phyloP scores from a whole-genome alignment of 2,329 filamentous ascomycete species.

The Pseudocercospora cruenta region DNA sequence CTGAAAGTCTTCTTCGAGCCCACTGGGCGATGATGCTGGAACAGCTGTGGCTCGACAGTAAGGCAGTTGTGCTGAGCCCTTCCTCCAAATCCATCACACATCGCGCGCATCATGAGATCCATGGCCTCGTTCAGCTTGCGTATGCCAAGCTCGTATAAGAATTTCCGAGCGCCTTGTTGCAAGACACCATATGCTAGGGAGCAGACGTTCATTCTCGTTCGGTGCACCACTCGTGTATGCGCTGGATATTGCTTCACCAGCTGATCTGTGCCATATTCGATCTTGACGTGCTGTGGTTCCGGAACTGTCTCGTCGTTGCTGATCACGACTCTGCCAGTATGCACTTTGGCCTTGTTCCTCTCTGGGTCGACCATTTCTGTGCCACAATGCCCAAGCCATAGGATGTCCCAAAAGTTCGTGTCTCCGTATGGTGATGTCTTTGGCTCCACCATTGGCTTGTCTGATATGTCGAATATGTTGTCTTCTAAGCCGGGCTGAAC shows the following conservation, averaged over 20 bases:
- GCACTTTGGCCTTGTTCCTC: slow-evolving; percentile 17
- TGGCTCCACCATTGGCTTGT: slow-evolving; percentile 14
- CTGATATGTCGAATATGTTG: slow-evolving; percentile 16
- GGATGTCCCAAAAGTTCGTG: slow-evolving; percentile 41
- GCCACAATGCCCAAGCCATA: slow-evolving; percentile 50
- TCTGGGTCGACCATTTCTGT: slow-evolving; percentile 34
- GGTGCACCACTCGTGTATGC: slow-evolving; percentile 50
- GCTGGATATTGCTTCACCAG: slow-evolving; percentile 18
- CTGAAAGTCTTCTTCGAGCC: slow-evolving; percentile 42
- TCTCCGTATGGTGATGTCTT: slow-evolving; percentile 31
- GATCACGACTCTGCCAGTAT: slow-evolving; percentile 30
- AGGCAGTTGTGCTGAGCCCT: slow-evolving; percentile 43
- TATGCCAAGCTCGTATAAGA: slow-evolving; percentile 50
- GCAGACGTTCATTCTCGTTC: slow-evolving; percentile 45
- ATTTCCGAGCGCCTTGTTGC: slow-evolving; percentile 46
- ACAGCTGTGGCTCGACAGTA: slow-evolving; percentile 47
- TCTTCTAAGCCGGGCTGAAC: slow-evolving; percentile 30
- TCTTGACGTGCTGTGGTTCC: slow-evolving; percentile 26
- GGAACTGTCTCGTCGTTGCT: slow-evolving; percentile 31
- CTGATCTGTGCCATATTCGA: slow-evolving; percentile 23
- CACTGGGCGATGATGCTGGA: slow-evolving; percentile 49
- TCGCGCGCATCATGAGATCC: slow-evolving; percentile 34
- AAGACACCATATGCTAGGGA: slow-evolving; percentile 51
- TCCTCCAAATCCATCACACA: slow-evolving; percentile 33
- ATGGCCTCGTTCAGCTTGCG: slow-evolving; percentile 44